These are phyloP conservation scores for Candida adriatica DNA, from an alignment of 805 yeast species.

Conservation along the genomic window DNA sequence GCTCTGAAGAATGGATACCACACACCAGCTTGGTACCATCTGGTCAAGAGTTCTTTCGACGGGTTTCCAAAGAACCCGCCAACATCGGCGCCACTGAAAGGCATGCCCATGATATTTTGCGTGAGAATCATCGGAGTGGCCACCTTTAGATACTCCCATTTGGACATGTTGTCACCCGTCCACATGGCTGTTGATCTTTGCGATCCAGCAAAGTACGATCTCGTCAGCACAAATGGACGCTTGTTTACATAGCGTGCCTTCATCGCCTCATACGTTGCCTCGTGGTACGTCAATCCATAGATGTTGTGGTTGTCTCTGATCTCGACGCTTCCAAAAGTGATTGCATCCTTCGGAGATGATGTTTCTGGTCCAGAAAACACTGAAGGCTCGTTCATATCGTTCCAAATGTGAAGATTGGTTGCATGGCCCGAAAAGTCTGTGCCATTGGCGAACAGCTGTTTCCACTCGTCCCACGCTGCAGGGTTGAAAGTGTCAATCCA, in stretches of 20 bases:
- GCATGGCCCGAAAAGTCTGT: constrained; percentile 40
- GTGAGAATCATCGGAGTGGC: constrained; percentile 88
- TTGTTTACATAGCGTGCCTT: constrained; percentile 40
- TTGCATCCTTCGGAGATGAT: constrained; percentile 70
- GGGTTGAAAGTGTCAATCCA: constrained; percentile 89
- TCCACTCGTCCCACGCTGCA: constrained; percentile 55
- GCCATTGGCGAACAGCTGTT: constrained; percentile 40
- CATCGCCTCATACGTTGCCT: constrained; percentile 69
- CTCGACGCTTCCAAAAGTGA: constrained; percentile 79
- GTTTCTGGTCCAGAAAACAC: constrained; percentile 95
- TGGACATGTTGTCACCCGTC: constrained; percentile 96
- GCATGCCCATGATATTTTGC: constrained; percentile 76
- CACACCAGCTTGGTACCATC: constrained; percentile 96
- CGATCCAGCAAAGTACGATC: constrained; percentile 87
- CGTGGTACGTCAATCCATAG: constrained; percentile 74
- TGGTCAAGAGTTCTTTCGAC: constrained; percentile 61
- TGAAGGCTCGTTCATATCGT: constrained; percentile 98
- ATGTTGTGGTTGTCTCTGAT: constrained; percentile 88
- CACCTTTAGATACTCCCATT: constrained; percentile 77
- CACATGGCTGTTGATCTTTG: constrained; percentile 90
- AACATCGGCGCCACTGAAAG: constrained; percentile 93
- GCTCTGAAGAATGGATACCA: constrained; percentile 97
- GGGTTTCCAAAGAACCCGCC: constrained; percentile 97
- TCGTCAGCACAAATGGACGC: constrained; percentile 83
- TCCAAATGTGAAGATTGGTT: constrained; percentile 81